phyloP scores from a whole-genome alignment of 768 basidiomycete genomes.

The Lactarius indigo region DNA sequence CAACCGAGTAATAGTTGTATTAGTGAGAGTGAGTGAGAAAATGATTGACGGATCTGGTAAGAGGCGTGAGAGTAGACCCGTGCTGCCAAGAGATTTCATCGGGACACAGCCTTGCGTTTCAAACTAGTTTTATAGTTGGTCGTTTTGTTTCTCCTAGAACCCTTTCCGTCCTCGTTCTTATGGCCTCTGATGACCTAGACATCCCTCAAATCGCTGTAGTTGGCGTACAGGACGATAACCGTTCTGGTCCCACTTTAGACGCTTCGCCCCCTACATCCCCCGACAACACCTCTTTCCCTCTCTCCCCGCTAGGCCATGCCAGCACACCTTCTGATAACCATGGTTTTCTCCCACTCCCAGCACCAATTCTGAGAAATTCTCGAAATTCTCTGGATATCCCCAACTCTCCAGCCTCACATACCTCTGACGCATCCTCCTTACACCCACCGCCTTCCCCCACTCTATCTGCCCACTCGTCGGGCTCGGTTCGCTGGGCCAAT shows the following conservation, averaged over 20 bases:
- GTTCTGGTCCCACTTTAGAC: neutral
- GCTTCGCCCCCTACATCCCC: neutral
- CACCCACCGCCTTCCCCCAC: conserved; percentile 73
- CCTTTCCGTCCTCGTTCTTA: neutral
- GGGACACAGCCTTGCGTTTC: neutral
- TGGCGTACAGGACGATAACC: conserved; percentile 17
- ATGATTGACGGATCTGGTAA: neutral
- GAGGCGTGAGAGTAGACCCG: too few species aligned
- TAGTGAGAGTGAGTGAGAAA: too few species aligned
- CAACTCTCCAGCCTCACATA: conserved; percentile 29
- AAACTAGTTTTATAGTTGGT: neutral
- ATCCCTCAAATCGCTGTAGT: conserved; percentile 26
- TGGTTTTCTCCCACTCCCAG: conserved; percentile 15
- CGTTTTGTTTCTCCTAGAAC: neutral
- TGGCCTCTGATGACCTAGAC: conserved; percentile 18
- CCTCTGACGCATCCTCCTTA: conserved; percentile 37
- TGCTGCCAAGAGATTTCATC: neutral
- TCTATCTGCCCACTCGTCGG: conserved; percentile 51
- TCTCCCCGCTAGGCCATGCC: neutral
- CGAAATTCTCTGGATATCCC: conserved; percentile 35
- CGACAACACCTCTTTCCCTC: neutral
- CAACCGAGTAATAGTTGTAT: neutral
- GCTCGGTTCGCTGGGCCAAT: conserved; percentile 56
- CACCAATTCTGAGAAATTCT: conserved; percentile 19
- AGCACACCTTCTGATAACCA: conserved; percentile 14